Percentiles rank a stretch among this genome's conserved stretches.
Evolutionary conservation across 768 basidiomycete species (phyloP).

Genomic region (Kwoniella mangroviensis): DNA sequence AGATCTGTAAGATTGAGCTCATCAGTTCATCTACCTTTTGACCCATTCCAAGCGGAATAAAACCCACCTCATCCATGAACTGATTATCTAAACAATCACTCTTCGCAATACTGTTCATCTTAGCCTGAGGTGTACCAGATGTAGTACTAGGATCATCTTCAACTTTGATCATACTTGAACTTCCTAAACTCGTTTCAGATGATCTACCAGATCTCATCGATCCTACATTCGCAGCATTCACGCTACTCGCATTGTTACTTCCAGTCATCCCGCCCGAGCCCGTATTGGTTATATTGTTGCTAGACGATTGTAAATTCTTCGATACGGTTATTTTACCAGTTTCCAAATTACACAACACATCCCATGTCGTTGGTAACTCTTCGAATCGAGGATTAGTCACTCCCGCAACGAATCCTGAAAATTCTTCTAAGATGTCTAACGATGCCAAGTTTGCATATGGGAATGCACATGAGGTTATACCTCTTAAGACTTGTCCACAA

Average conservation of each 20-base stretch:
- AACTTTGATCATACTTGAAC: constrained; percentile 60
- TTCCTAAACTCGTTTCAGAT: constrained; percentile 52
- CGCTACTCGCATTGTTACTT: neutral
- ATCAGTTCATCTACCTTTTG: neutral
- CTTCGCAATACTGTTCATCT: constrained; percentile 56
- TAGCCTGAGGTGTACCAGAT: constrained; percentile 31
- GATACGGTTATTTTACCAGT: constrained; percentile 83
- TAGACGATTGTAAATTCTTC: constrained; percentile 68
- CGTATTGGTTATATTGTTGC: neutral
- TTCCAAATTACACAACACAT: constrained; percentile 88
- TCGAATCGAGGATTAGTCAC: constrained; percentile 98
- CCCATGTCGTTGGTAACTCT: constrained; percentile 77
- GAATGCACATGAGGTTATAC: constrained; percentile 88
- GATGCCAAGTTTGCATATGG: constrained; percentile 87
- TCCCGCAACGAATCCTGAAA: constrained; percentile 89
- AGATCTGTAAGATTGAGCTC: constrained; percentile 64
- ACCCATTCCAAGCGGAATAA: neutral
- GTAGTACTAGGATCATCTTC: constrained; percentile 29
- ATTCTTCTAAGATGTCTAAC: constrained; percentile 84
- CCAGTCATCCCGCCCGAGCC: neutral
- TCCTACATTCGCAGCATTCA: constrained; percentile 5
- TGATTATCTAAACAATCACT: constrained; percentile 73
- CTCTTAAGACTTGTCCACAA: constrained; percentile 76
- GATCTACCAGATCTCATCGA: constrained; percentile 32
- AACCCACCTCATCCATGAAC: constrained; percentile 91